These are phyloP conservation scores for Actinomortierella wolfii DNA, from an alignment of 371 early-diverging fungal genomes.

Conservation along the genomic window DNA sequence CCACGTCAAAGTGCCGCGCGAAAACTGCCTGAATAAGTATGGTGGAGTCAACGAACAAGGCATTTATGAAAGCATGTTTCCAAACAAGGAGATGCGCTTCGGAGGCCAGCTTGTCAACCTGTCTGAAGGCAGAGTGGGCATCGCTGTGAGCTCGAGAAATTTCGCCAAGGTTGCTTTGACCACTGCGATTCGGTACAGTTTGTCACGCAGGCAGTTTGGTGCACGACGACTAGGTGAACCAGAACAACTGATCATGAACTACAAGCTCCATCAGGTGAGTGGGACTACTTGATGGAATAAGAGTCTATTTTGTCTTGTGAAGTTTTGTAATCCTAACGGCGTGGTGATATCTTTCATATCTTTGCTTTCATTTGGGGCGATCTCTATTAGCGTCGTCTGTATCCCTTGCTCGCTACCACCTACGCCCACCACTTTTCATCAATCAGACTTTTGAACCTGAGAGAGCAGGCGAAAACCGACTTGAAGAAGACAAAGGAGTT, in stretches of 20 bases:
- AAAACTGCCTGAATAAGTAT: conserved; percentile 13
- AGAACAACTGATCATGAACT: conserved; percentile 17
- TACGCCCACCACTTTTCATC: conserved; percentile 15
- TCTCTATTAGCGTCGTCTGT: conserved; percentile 7
- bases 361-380: no score
- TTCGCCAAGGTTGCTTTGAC: conserved; percentile 13
- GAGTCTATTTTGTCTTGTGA: background rate
- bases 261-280: conserved; percentile 13
- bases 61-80: conserved; percentile 11
- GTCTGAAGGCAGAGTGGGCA: conserved; percentile 14
- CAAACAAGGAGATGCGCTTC: conserved; percentile 11
- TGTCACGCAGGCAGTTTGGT: conserved; percentile 12
- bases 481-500: conserved; percentile 10
- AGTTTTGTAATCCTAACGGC: no score
- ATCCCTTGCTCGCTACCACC: conserved; percentile 10
- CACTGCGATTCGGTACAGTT: conserved; percentile 12
- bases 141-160: conserved; percentile 3
- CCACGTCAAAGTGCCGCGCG: conserved; percentile 5
- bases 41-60: conserved; percentile 15
- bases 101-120: conserved; percentile 15
- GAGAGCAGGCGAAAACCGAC: background rate
- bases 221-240: background rate
- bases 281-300: background rate
- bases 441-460: background rate
- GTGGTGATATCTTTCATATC: no score